phyloP scores from a whole-genome alignment of 306 rosid species.

The Canavalia ensiformis region DNA sequence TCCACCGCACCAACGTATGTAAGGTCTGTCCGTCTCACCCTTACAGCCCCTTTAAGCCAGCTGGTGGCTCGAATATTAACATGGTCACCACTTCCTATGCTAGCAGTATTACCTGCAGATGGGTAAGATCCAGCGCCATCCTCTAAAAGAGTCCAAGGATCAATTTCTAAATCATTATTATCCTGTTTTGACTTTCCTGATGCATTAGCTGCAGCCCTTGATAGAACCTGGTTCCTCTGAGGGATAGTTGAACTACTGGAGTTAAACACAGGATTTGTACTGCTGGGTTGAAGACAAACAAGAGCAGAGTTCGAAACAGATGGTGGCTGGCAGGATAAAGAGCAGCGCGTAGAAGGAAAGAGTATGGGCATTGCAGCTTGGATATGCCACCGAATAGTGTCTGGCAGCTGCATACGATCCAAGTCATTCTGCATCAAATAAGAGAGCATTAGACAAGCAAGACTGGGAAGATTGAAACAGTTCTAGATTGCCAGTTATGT shows the following conservation, averaged over 20 bases:
- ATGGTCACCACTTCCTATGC: conserved; percentile 74
- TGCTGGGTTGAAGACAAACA: conserved; percentile 69
- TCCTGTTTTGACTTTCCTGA: conserved; percentile 77
- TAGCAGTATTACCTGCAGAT: conserved; percentile 63
- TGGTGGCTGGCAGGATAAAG: conserved; percentile 83
- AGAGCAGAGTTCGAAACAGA: conserved; percentile 65
- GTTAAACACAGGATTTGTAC: conserved; percentile 56
- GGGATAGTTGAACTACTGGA: conserved; percentile 59
- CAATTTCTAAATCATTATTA: conserved; percentile 75
- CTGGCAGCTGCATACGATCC: conserved; percentile 88
- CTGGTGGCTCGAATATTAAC: conserved; percentile 80
- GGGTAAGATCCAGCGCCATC: conserved; percentile 94
- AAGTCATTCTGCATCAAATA: conserved; percentile 75
- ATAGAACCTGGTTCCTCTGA: conserved; percentile 58
- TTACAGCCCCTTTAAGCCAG: conserved; percentile 92
- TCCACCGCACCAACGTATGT: conserved; percentile 89
- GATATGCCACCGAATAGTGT: conserved; percentile 80
- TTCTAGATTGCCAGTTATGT: background rate
- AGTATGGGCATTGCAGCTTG: conserved; percentile 93
- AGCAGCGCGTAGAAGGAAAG: conserved; percentile 64
- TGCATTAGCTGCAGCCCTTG: conserved; percentile 57
- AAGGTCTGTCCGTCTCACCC: conserved; percentile 93
- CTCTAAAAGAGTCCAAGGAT: conserved; percentile 95
- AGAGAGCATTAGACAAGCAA: conserved; percentile 31
- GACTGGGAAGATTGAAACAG: background rate